These are phyloP conservation scores for Nothophaeocryptopus gaeumannii DNA, from an alignment of 2,329 filamentous ascomycete species.

Conservation along the genomic window DNA sequence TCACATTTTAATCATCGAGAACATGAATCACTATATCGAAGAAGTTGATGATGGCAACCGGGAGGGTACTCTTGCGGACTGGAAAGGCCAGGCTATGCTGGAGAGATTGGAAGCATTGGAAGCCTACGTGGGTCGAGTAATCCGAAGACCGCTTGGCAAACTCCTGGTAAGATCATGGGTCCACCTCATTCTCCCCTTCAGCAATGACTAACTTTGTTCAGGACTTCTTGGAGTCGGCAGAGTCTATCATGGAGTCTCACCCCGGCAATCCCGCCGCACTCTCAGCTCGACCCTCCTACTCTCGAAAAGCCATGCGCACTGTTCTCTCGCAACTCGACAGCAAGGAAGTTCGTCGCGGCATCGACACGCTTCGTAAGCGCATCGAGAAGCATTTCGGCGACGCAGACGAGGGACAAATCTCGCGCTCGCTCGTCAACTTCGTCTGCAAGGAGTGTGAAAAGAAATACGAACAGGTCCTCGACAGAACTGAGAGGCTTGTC, in stretches of 20 bases:
- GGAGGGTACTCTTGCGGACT: slow-evolving; percentile 75
- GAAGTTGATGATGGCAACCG: slow-evolving; percentile 68
- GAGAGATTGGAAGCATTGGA: slow-evolving; percentile 85
- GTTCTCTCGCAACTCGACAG: slow-evolving; percentile 74
- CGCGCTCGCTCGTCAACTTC: slow-evolving; percentile 57
- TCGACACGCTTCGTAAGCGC: slow-evolving; percentile 73
- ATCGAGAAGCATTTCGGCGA: slow-evolving; percentile 98
- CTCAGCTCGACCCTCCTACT: slow-evolving; percentile 77
- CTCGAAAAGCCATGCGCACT: slow-evolving; percentile 80
- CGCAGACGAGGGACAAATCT: slow-evolving; percentile 69
- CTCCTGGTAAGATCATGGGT: slow-evolving; percentile 57
- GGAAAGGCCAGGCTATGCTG: slow-evolving; percentile 72
- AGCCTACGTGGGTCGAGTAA: slow-evolving; percentile 82
- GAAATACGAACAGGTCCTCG: slow-evolving; percentile 54
- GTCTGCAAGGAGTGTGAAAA: slow-evolving; percentile 60
- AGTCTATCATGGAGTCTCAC: slow-evolving; percentile 60
- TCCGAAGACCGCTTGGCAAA: slow-evolving; percentile 84
- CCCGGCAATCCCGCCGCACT: slow-evolving; percentile 57
- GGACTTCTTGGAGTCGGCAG: slow-evolving; percentile 87
- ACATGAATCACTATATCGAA: slow-evolving; percentile 97
- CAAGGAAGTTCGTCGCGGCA: slow-evolving; percentile 84
- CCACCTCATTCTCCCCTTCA: background rate
- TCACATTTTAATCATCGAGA: slow-evolving; percentile 95
- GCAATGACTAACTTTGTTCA: slow-evolving; percentile 25
- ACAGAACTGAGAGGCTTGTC: slow-evolving; percentile 45